These are phyloP conservation scores for Metschnikowia matae DNA, from an alignment of 805 yeast species.

Conservation along the genomic window DNA sequence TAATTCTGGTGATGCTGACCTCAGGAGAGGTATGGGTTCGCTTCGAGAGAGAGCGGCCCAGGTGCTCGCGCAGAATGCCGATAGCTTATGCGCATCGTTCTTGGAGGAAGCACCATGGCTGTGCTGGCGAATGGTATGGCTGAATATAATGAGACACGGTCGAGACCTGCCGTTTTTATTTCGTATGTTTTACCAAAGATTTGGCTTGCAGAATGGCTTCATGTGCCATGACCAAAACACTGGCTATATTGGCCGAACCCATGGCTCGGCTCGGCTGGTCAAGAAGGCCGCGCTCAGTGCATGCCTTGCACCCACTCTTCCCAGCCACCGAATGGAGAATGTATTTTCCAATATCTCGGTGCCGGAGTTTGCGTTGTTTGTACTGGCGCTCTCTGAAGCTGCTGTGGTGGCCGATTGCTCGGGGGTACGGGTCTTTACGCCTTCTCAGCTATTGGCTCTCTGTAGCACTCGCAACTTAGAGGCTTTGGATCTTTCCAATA, in stretches of 20 bases:
- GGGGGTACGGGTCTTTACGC: conserved; percentile 6
- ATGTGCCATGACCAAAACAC: conserved; percentile 19
- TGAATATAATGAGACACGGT: conserved; percentile 18
- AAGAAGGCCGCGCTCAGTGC: conserved; percentile 13
- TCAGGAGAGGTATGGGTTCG: background rate
- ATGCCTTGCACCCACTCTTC: conserved; percentile 14
- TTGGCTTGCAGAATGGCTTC: conserved; percentile 19
- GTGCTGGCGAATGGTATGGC: conserved; percentile 35
- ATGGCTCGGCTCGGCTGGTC: background rate
- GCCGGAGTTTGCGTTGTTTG: conserved; percentile 18
- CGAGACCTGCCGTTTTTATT: conserved; percentile 31
- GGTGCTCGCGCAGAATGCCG: conserved; percentile 27
- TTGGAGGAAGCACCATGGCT: conserved; percentile 25
- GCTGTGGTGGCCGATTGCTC: conserved; percentile 30
- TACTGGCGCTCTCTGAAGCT: conserved; percentile 16
- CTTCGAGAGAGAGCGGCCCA: conserved; percentile 23
- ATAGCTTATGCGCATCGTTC: conserved; percentile 17
- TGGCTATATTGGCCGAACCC: background rate
- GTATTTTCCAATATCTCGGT: conserved; percentile 29
- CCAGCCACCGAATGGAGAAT: conserved; percentile 33
- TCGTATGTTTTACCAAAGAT: conserved; percentile 24
- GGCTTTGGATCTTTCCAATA: conserved; percentile 30
- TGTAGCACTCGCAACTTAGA: conserved; percentile 26
- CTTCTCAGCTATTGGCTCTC: conserved; percentile 24
- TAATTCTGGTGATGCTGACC: background rate